Percentiles rank a stretch among this genome's conserved stretches.
These are phyloP conservation scores for Alternaria incomplexa DNA, from an alignment of 2,329 filamentous ascomycete genomes.

Conservation along the genomic window DNA sequence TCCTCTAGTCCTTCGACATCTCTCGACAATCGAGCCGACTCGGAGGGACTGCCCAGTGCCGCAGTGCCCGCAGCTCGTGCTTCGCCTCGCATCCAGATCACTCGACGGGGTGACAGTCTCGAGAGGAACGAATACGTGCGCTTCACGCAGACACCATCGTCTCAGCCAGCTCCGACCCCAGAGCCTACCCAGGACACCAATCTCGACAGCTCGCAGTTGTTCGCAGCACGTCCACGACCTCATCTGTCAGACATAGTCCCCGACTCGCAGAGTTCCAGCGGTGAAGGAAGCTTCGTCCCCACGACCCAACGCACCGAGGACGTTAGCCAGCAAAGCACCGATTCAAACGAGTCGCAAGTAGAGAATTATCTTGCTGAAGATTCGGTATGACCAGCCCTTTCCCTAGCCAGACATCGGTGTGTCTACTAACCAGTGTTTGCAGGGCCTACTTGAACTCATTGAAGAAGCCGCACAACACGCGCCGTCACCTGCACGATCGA, in stretches of 20 bases:
- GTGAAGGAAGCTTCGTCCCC: conserved; percentile 30
- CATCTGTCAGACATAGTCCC: conserved; percentile 28
- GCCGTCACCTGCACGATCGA: conserved; percentile 28
- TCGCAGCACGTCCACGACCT: conserved; percentile 5
- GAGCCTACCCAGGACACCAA: conserved; percentile 10
- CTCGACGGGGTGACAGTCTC: conserved; percentile 18
- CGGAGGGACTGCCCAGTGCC: not conserved
- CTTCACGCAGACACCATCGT: conserved; percentile 24
- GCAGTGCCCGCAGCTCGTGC: not conserved
- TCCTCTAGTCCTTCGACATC: not conserved
- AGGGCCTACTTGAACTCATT: conserved; percentile 22
- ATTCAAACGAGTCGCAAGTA: conserved; percentile 3
- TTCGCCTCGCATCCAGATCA: conserved; percentile 25
- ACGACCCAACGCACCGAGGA: conserved; percentile 27
- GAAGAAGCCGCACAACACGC: conserved; percentile 16
- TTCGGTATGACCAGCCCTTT: conserved; percentile 8
- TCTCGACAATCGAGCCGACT: not conserved
- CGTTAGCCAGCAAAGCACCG: conserved; percentile 8
- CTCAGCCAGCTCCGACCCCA: not conserved
- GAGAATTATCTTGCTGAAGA: conserved; percentile 12
- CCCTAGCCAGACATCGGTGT: not conserved
- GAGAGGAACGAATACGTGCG: conserved; percentile 29
- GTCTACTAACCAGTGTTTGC: conserved; percentile 10
- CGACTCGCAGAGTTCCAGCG: conserved; percentile 35
- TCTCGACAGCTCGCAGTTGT: conserved; percentile 27